Base-by-base conservation (phyloP, 345 rosid species). In the Eucalyptus urophylla region DNA sequence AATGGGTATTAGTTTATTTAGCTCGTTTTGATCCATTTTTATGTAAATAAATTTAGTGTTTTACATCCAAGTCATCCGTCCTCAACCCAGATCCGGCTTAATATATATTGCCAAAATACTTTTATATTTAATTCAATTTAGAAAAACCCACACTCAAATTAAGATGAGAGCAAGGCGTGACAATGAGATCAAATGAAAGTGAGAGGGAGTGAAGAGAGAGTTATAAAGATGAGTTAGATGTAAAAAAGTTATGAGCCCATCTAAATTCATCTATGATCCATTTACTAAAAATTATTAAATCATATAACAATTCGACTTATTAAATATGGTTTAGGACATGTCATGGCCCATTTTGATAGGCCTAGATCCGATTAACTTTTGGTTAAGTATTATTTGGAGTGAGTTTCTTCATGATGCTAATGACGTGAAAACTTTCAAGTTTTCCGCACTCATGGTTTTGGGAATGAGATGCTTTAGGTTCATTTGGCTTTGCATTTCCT, bases 41-140 rank as follows among this genome's bases (percentile, higher is more conserved):
- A 22, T 56, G 7, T 56, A 56, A 56, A 56, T 25, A 2, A 56
- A 56, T 56, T 25, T 4, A 56, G 14, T 56, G 14, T 24, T 29
- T 25, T 0, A 22, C 13, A 24, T 56, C 1, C 13, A 25, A 24
- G 6, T 0, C 29, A 25, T 25, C 1, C 0, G 0, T 56, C 12
- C 62, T 56, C 13, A 24, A 56, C 6, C 13, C 1, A 24, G 0
- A 1, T 25, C 0, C 8, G 6, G 5, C 9, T 5, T 56, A 24
- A 24, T 22, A 22, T 24, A 56, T 22, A 56, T 56, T 56, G 21
- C 29, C 1, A 56, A 56, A 56, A 56, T 56, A 56, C 62, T 24
- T 56, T 24, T 56, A 56, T 56, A 24, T 24, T 56, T 56, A 56
- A 56, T 25, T 25, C 6, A 56, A 24, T 56, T 25, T 56, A 56